A percentile compares a stretch with the other conserved stretches of the same genome.
Evolutionary conservation across 305 asterid species (phyloP).

Genomic region (Fraxinus sp.): DNA sequence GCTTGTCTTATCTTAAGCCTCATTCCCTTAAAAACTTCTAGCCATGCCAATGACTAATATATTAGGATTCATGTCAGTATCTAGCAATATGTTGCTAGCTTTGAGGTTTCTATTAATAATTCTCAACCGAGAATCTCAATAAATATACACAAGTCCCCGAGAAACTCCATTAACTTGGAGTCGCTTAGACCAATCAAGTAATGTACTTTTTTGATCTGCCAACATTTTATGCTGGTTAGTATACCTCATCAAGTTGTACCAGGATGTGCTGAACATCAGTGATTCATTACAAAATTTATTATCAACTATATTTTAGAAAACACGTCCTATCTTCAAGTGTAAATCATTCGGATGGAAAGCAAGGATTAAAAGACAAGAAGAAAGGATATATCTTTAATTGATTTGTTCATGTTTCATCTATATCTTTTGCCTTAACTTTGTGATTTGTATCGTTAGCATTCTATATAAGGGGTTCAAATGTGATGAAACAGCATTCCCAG

Average conservation of each 20-base stretch:
- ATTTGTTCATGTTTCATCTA: background rate
- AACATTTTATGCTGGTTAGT: too few species aligned
- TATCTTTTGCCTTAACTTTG: background rate
- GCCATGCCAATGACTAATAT: conserved; percentile 58
- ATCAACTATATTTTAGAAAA: background rate
- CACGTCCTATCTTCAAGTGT: background rate
- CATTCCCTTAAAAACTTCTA: conserved; percentile 39
- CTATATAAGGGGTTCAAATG: background rate
- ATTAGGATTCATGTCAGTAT: conserved; percentile 45
- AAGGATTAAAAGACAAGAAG: background rate
- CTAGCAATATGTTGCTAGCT: conserved; percentile 49
- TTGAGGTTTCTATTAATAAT: conserved; percentile 48
- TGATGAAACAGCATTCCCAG: background rate
- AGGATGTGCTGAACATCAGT: background rate
- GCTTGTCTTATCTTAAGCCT: conserved; percentile 37
- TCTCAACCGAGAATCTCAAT: conserved; percentile 15
- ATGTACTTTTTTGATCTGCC: background rate
- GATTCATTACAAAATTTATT: background rate
- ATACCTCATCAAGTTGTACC: too few species aligned
- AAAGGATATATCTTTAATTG: background rate
- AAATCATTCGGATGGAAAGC: background rate
- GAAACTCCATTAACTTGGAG: background rate
- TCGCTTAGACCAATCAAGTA: background rate
- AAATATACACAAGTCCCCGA: background rate
- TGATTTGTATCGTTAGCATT: background rate